A percentile compares a stretch with the other conserved stretches of the same genome.
Conservation (phyloP, 352 stramenopile species). For the Aphanomyces cochlioides region DNA sequence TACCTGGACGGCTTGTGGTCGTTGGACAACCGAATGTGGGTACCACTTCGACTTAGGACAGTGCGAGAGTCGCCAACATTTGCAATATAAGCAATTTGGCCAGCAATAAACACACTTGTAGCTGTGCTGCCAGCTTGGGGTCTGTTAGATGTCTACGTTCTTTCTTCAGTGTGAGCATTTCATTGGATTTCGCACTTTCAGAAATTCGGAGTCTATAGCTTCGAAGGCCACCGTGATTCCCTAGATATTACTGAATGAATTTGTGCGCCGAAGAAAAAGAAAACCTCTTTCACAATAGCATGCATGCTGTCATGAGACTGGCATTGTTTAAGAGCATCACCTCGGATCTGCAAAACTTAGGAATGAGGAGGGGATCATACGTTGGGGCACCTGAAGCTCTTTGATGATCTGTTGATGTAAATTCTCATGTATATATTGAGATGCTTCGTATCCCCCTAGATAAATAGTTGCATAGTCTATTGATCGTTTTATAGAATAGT, state of each 20-base stretch:
- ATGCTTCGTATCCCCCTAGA: constrained; percentile 85
- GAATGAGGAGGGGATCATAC: too few relatives aligned
- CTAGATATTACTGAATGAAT: constrained; percentile 27
- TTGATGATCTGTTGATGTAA: constrained; percentile 37
- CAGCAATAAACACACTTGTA: constrained; percentile 91
- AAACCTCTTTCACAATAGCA: too few relatives aligned
- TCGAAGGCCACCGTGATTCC: constrained; percentile 56
- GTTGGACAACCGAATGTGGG: constrained; percentile 89
- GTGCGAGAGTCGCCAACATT: constrained; percentile 97
- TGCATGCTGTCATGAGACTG: too few relatives aligned
- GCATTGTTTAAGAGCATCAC: too few relatives aligned
- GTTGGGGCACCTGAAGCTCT: too few relatives aligned
- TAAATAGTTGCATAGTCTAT: background rate
- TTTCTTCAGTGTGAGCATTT: background rate
- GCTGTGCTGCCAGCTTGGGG: constrained; percentile 90
- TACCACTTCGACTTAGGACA: constrained; percentile 85
- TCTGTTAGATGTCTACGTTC: constrained; percentile 42
- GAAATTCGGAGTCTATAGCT: constrained; percentile 65
- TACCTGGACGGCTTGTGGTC: constrained; percentile 93
- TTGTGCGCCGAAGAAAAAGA: too few relatives aligned
- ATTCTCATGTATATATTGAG: constrained; percentile 77
- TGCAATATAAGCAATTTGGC: constrained; percentile 89
- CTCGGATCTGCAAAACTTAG: too few relatives aligned
- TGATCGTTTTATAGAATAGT: background rate
- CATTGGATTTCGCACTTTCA: constrained; percentile 32